A percentile compares a stretch with the other conserved stretches of the same genome.
Evolutionary conservation across 2,329 filamentous ascomycete species (phyloP).

Genomic region (Alternaria brassicicola): DNA sequence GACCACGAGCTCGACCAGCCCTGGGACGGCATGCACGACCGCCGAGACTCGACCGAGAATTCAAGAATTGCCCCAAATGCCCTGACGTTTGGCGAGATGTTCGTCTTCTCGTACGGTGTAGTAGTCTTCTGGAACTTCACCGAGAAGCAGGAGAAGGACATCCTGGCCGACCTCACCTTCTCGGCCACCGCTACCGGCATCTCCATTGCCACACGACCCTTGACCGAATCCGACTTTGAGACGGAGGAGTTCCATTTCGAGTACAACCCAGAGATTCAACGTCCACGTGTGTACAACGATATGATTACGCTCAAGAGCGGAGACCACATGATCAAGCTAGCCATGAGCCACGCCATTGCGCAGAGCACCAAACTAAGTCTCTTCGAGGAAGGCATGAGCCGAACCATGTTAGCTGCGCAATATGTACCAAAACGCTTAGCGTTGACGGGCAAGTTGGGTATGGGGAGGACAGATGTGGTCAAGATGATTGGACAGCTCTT

Average conservation of each 20-base stretch:
- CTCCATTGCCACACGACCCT: constrained; percentile 76
- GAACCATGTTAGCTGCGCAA: constrained; percentile 92
- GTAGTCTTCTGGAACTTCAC: constrained; percentile 99
- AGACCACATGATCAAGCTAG: constrained; percentile 98
- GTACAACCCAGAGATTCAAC: constrained; percentile 83
- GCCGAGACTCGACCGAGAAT: constrained; percentile 35
- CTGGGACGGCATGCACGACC: constrained; percentile 25
- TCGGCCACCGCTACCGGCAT: constrained; percentile 69
- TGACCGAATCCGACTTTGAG: constrained; percentile 90
- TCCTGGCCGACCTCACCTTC: constrained; percentile 93
- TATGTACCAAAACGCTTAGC: constrained; percentile 89
- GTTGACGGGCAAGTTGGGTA: constrained; percentile 85
- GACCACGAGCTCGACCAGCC: constrained; percentile 39
- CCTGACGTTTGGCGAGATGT: constrained; percentile 89
- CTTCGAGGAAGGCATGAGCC: constrained; percentile 94
- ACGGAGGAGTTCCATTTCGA: constrained; percentile 99
- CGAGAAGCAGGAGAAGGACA: constrained; percentile 93
- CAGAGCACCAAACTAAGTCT: constrained; percentile 96
- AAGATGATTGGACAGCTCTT: constrained; percentile 90
- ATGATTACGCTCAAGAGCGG: constrained; percentile 96
- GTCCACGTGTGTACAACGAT: constrained; percentile 95
- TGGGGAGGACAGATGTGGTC: constrained; percentile 90
- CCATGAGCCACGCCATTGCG: constrained; percentile 95
- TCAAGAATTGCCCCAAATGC: constrained; percentile 69
- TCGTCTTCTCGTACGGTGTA: constrained; percentile 95